Base-by-base conservation (phyloP, 257 asterid genomes). In the Primulina tabacum region DNA sequence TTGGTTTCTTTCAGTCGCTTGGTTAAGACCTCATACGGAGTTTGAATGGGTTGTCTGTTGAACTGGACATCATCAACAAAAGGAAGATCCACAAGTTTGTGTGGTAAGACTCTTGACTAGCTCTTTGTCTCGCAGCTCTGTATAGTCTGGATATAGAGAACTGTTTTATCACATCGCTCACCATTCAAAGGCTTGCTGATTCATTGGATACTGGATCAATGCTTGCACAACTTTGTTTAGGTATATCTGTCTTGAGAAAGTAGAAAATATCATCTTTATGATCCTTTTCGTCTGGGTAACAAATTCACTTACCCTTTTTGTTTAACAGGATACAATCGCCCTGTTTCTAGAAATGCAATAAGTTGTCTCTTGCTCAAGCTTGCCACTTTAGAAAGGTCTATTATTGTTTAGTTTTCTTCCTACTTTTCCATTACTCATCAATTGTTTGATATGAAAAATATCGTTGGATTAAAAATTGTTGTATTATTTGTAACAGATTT, bases 91-190 rank as follows among this genome's bases (percentile, higher is more conserved):
- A 28, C 20, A 20, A 61, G 37, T 53, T 60, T 38, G 63, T 37
- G 16, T 52, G 8, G 52, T 76, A 38, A 43, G 47, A 2, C n/a
- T 53, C 65, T 62, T 34, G 69, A 59, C 63, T 38, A 34, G 59
- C 64, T 72, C 60, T 73, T 30, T 74, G 61, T 80, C 82, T 80
- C 77, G 81, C 88, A 93, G 97, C 94, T 79, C 97, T 94, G 64
- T 94, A 89, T 81, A 78, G 80, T 73, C 82, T 94, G 82, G 84
- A 89, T 78, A 80, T 94, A 62, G 96, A 82, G 78, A 82, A 86
- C 73, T 94, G 99, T 84, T 83, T 91, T 43, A 82, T 94, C 81
- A 88, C 97, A 50, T 90, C 97, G 65, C 85, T 94, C 80, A 89
- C 99, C 60, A 78, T 94, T 75, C 96, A 87, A 70, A 86, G 67